These are phyloP conservation scores for Eremochloa ophiuroides DNA, from an alignment of 176 grass and related monocot genomes.

Conservation along the genomic window DNA sequence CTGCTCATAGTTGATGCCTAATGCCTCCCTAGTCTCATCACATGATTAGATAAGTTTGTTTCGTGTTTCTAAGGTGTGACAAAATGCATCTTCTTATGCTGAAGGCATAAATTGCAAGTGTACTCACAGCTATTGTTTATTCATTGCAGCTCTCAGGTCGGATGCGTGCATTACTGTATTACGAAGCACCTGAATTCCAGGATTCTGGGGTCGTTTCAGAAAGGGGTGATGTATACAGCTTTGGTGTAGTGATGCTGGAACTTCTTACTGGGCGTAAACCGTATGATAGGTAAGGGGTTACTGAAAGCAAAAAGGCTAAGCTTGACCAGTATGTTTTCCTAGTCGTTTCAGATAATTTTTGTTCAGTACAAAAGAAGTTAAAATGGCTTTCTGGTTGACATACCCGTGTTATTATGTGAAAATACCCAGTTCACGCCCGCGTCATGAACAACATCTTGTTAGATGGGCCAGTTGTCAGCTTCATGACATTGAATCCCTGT, in stretches of 20 bases:
- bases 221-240: conserved; percentile 83
- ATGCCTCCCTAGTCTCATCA: not conserved
- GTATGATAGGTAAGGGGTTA: conserved; percentile 61
- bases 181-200: conserved; percentile 77
- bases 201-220: conserved; percentile 59
- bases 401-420: conserved; percentile 12
- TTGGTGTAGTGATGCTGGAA: conserved; percentile 98
- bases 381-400: not conserved
- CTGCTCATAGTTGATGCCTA: not conserved
- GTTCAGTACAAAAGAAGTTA: not conserved
- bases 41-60: not conserved
- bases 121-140: conserved; percentile 25
- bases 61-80: not conserved
- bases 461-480: conserved; percentile 94
- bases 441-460: conserved; percentile 82
- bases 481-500: conserved; percentile 83
- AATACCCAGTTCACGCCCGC: conserved; percentile 65
- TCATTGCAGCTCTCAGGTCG: conserved; percentile 65
- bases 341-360: not conserved
- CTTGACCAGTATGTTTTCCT: not conserved
- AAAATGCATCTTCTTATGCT: conserved; percentile 12
- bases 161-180: conserved; percentile 57
- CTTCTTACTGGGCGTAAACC: conserved; percentile 95
- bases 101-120: conserved; percentile 2
- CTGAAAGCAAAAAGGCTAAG: not conserved